Base-by-base conservation (phyloP, 1,284 basidiomycete genomes). In the Moniliophthora roreri region DNA sequence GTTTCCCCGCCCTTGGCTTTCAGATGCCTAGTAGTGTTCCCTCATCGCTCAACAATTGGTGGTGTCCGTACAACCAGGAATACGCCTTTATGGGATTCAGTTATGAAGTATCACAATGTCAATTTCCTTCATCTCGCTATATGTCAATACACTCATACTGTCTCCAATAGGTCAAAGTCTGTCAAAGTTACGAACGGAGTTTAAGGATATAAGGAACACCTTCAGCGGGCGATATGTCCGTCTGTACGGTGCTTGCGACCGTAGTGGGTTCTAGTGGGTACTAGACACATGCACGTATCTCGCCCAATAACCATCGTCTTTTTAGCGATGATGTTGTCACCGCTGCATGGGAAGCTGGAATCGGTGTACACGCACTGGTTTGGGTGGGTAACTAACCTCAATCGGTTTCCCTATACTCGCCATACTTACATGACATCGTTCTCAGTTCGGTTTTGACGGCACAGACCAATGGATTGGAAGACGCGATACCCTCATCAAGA, bases 31-130 rank as follows among this genome's bases (percentile, higher is more conserved):
- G 66, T 0, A 52, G 60, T 3, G 62, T 78, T 7, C 85, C 85
- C 0, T 57, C 62, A 3, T 76, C 78, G 1, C 53, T 73, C 26
- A 70, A 73, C 48, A 74, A 74, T 56, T 89, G 87, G 87, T 89
- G 87, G 87, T 89, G 87, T 62, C 65, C 77, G 52, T 64, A 69
- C 39, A 68, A 69, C 52, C 79, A 77, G 1, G 87, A 89, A 62
- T 89, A 87, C 57, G 87, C 78, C 0, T 89, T 89, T 64, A 68
- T 89, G 38, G 87, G 86, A 1, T 85, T 89, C 67, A 85, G 84
- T 61, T 89, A 89, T 58, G 84, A 85, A 63, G 74, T 89, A 21
- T 81, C 82, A 45, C 68, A 66, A 8, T 86, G 83, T 83, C 58
- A 54, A 78, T 67, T 42, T 37, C 47, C 16, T 28, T 48, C 16